Conservation (phyloP, 768 basidiomycete species). For the Leccinum truebloodii region DNA sequence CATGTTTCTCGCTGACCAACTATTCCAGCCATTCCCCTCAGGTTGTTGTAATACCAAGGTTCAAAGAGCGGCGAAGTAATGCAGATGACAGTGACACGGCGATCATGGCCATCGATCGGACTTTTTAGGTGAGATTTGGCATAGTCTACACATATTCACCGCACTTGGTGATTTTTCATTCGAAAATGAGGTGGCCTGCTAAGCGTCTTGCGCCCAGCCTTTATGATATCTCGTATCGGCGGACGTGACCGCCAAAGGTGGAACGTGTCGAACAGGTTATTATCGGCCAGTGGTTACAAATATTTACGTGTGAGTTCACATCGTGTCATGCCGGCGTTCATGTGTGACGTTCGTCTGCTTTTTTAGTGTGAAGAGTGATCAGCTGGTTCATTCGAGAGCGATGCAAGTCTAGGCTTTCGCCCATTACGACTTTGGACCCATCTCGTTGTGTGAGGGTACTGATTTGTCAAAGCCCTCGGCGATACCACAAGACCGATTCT, state of each 20-base stretch:
- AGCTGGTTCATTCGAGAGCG: constrained; percentile 1
- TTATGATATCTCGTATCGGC: constrained; percentile 17
- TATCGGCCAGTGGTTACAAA: constrained; percentile 9
- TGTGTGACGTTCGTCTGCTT: not conserved
- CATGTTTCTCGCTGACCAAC: not conserved
- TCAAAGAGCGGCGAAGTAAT: constrained; percentile 16
- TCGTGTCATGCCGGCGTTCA: not conserved
- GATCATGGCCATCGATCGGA: constrained; percentile 26
- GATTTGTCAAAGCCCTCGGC: constrained; percentile 17
- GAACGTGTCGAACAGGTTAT: constrained; percentile 7
- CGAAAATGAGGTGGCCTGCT: constrained; percentile 15
- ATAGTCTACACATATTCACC: constrained; percentile 12
- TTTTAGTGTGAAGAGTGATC: constrained; percentile 14
- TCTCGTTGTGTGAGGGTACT: constrained; percentile 8
- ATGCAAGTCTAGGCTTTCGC: not conserved
- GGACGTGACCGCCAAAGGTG: constrained; percentile 9
- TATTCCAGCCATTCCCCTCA: constrained; percentile 3
- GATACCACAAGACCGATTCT: constrained; percentile 9
- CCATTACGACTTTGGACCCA: not conserved
- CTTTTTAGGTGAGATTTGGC: constrained; percentile 18
- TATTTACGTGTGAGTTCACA: constrained; percentile 13
- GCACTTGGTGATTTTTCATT: constrained; percentile 30
- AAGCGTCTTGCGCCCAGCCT: constrained; percentile 4
- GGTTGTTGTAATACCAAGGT: constrained; percentile 16
- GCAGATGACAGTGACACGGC: constrained; percentile 15